These are phyloP conservation scores for Neofusicoccum kwambonambiense DNA, from an alignment of 2,329 filamentous ascomycete species.

Conservation along the genomic window DNA sequence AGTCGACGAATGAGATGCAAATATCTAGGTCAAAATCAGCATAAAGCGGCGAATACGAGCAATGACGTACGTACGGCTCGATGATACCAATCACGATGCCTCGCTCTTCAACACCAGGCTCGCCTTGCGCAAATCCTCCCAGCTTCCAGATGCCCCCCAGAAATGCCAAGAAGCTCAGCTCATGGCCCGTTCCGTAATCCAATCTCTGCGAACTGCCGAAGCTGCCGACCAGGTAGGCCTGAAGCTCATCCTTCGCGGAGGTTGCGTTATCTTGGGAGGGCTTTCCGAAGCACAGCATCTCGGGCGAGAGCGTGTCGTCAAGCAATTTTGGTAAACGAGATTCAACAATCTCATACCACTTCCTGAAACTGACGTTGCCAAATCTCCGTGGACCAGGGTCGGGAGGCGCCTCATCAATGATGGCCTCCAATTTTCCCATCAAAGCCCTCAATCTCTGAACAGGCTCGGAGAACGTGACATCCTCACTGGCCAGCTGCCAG, in stretches of 20 bases:
- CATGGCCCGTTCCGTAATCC: slow-evolving; percentile 95
- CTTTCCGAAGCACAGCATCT: slow-evolving; percentile 42
- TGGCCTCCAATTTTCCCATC: slow-evolving; percentile 60
- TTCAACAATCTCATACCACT: slow-evolving; percentile 72
- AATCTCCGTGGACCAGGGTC: slow-evolving; percentile 84
- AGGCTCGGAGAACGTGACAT: slow-evolving; percentile 52
- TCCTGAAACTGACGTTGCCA: slow-evolving; percentile 86
- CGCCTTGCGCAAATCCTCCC: slow-evolving; percentile 66
- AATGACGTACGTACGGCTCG: slow-evolving; percentile 64
- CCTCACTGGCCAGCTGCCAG: slow-evolving; percentile 49
- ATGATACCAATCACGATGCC: slow-evolving; percentile 79
- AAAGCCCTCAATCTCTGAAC: slow-evolving; percentile 66
- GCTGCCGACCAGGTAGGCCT: slow-evolving; percentile 74
- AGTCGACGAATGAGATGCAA: slow-evolving; percentile 76
- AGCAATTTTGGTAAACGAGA: slow-evolving; percentile 59
- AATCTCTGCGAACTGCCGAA: slow-evolving; percentile 88
- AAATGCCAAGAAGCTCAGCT: slow-evolving; percentile 92
- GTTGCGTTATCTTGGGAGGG: slow-evolving; percentile 30
- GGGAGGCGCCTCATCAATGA: slow-evolving; percentile 78
- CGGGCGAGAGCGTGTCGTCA: slow-evolving; percentile 53
- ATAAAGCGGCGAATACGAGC: neutral
- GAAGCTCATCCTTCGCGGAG: slow-evolving; percentile 65
- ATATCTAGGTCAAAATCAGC: slow-evolving; percentile 55
- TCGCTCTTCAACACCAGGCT: slow-evolving; percentile 63
- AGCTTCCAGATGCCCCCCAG: slow-evolving; percentile 89